Evolutionary conservation across 2,329 filamentous ascomycete genomes (phyloP), one percentile per base, ranked within the genome.

Genomic region (Colletotrichum tabaci): DNA sequence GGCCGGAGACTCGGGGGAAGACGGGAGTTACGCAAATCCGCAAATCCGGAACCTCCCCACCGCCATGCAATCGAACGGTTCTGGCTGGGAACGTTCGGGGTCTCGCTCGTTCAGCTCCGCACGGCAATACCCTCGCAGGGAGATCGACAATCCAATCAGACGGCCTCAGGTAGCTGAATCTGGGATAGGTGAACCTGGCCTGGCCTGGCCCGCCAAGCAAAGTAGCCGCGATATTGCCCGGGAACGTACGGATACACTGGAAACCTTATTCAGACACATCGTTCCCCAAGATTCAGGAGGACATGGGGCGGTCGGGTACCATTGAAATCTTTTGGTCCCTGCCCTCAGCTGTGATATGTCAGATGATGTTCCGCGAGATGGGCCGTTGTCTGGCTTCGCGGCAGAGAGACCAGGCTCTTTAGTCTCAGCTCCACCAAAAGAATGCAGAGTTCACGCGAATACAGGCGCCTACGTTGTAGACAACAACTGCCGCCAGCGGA

Each of bases 81-180:
- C 18, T 35, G 50, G 26, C 13, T 10, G 50, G 50, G 50, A 26
- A 16, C 10, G 9, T 15, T 6, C 2, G 10, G 8, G 10, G 16
- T 35, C 13, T 2, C 18, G 13, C 10, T 35, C 18, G 7, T 21
- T 9, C 2, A 42, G 12, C 15, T 49, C 26, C 26, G 42, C 58
- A 21, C 38, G 44, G 26, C 30, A 12, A 38, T n/a, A 21, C 18
- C 26, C 6, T 10, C 4, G 12, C 12, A 49, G n/a, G 12, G 26
- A 61, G 30, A 12, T 13, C 53, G 16, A 30, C 53, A 38, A 56
- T 18, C 58, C 58, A 61, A 61, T 61, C 58, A 49, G 18, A 30
- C 23, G 2, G 26, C 30, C 16, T 49, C 58, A 2, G 58, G 12
- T 16, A 30, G 58, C 58, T 61, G 58, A 49, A 49, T 61, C 26